These are phyloP conservation scores for Pugionium cornutum DNA, from an alignment of 345 rosid species.

Conservation along the genomic window DNA sequence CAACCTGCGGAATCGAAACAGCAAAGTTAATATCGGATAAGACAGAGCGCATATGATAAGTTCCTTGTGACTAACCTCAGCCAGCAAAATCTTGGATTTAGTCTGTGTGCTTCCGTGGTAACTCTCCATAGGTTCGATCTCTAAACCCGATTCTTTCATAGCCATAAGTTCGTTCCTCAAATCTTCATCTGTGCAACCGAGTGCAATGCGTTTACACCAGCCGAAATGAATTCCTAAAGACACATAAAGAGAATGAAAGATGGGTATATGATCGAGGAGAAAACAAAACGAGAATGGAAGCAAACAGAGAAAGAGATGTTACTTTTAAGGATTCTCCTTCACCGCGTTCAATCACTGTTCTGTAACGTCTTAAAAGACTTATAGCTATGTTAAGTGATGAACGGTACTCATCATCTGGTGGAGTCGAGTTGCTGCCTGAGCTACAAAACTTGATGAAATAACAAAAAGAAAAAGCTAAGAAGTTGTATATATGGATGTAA, in stretches of 20 bases:
- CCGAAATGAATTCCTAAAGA: constrained; percentile 74
- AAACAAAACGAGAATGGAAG: not conserved
- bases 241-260: constrained; percentile 21
- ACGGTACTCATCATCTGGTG: constrained; percentile 78
- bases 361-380: constrained; percentile 81
- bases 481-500: not conserved
- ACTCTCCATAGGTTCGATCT: constrained; percentile 60
- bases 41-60: not conserved
- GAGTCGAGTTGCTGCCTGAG: constrained; percentile 47
- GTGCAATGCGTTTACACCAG: constrained; percentile 87
- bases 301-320: not conserved
- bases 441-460: constrained; percentile 47
- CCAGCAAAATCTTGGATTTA: constrained; percentile 56
- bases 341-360: constrained; percentile 81
- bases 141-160: constrained; percentile 65
- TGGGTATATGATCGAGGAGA: constrained; percentile 17
- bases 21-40: not conserved
- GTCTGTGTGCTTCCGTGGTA: constrained; percentile 66
- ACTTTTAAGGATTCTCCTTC: constrained; percentile 93
- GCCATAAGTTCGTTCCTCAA: constrained; percentile 68
- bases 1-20: constrained; percentile 47
- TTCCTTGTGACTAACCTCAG: constrained; percentile 52
- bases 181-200: constrained; percentile 84
- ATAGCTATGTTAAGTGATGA: constrained; percentile 87
- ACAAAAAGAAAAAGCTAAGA: not conserved